Conservation (phyloP, 164 flowering plant species). For the Euptelea pleiosperma region DNA sequence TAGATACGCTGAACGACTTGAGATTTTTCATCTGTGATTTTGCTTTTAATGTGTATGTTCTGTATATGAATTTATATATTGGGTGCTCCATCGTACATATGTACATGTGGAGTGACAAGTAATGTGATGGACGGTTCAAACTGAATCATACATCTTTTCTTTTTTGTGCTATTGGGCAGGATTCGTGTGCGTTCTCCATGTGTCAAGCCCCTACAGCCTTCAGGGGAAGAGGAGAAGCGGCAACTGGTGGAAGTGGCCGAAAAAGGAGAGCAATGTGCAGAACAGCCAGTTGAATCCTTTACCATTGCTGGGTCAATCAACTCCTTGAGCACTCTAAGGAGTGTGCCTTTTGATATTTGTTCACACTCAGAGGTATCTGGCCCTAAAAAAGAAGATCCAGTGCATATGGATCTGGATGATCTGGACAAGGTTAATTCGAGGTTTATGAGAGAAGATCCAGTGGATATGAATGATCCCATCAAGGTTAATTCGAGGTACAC, state of each 20-base stretch:
- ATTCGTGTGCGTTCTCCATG: conserved; percentile 34
- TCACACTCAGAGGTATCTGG: conserved; percentile 9
- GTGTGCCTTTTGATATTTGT: conserved; percentile 12
- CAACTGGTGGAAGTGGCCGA: conserved; percentile 12
- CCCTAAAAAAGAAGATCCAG: not conserved
- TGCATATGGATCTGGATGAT: not conserved
- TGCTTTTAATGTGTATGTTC: too few relatives aligned
- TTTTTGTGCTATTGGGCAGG: conserved; percentile 25
- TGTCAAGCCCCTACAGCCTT: conserved; percentile 27
- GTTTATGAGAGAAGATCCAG: not conserved
- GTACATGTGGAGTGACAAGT: not conserved
- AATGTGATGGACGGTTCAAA: not conserved
- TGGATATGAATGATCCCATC: not conserved
- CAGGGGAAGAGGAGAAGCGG: conserved; percentile 13
- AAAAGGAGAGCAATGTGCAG: conserved; percentile 12
- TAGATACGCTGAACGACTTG: too few relatives aligned
- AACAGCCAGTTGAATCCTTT: conserved; percentile 17
- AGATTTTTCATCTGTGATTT: too few relatives aligned
- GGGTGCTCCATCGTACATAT: too few relatives aligned
- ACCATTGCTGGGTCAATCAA: conserved; percentile 6
- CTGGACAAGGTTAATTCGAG: not conserved
- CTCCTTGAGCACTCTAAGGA: conserved; percentile 1
- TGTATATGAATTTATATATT: too few relatives aligned
- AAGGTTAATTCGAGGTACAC: not conserved
- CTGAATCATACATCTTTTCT: not conserved